phyloP scores from a whole-genome alignment of 306 rosid species.

The Citrullus amarus region DNA sequence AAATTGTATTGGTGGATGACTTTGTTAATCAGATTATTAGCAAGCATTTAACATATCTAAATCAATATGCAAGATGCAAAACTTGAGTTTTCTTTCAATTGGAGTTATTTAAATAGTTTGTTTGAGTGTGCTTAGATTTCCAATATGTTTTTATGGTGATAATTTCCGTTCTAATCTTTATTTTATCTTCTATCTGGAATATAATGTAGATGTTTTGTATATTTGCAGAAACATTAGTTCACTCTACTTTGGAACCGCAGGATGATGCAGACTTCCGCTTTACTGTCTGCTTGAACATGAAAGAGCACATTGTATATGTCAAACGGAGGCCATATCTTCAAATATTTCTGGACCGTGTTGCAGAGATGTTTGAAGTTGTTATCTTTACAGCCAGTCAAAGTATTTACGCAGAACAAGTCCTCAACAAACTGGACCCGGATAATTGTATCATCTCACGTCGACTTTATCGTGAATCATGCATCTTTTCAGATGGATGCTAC shows the following conservation, averaged over 20 bases:
- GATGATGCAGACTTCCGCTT: slow-evolving; percentile 85
- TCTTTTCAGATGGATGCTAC: slow-evolving; percentile 81
- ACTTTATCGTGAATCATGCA: slow-evolving; percentile 80
- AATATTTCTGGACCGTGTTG: slow-evolving; percentile 74
- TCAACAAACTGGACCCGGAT: slow-evolving; percentile 83
- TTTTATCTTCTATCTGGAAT: neutral
- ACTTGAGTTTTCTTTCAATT: neutral
- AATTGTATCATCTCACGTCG: slow-evolving; percentile 67
- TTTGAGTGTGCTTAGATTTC: neutral
- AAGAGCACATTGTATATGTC: slow-evolving; percentile 82
- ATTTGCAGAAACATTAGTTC: slow-evolving; percentile 90
- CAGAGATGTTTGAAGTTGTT: slow-evolving; percentile 87
- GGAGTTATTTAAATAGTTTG: neutral
- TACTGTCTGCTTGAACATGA: slow-evolving; percentile 70
- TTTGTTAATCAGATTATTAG: neutral
- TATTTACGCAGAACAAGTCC: slow-evolving; percentile 82
- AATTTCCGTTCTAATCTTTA: neutral
- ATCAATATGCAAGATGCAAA: neutral
- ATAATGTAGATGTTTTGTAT: neutral
- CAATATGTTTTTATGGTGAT: neutral
- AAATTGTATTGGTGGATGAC: neutral
- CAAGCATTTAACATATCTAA: neutral
- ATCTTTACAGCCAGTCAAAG: slow-evolving; percentile 98
- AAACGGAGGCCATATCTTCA: slow-evolving; percentile 81
- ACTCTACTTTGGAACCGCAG: slow-evolving; percentile 70